These are phyloP conservation scores for Amoebophrya sp. DNA, from an alignment of 169 alveolate genomes.

Conservation along the genomic window DNA sequence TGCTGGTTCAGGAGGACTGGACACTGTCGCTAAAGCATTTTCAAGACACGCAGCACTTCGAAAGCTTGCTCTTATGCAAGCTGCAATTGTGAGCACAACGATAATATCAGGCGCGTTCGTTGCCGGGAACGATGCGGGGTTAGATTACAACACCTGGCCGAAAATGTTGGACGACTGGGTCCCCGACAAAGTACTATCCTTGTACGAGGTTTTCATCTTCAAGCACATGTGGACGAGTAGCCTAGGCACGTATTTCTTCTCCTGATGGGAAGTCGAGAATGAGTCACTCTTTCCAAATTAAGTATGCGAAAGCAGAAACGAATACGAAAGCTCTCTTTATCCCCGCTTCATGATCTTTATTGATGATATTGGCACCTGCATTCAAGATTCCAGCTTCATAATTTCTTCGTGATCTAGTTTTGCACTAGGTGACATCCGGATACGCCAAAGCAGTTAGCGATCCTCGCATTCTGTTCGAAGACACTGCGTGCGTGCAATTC, in stretches of 20 bases:
- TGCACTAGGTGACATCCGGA: too few species aligned
- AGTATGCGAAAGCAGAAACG: too few species aligned
- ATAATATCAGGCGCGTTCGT: conserved; percentile 52
- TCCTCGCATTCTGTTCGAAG: conserved; percentile 25
- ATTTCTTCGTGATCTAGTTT: too few species aligned
- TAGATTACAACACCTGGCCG: conserved; percentile 51
- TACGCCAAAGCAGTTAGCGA: not conserved
- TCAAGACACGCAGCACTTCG: conserved; percentile 36
- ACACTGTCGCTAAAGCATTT: too few species aligned
- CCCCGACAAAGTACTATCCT: conserved; percentile 38
- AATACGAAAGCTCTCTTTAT: not conserved
- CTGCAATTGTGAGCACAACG: conserved; percentile 39
- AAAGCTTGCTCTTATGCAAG: conserved; percentile 23
- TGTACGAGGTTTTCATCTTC: not conserved
- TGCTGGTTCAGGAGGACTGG: not conserved
- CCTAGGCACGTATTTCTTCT: too few species aligned
- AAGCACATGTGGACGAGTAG: too few species aligned
- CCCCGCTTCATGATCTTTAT: too few species aligned
- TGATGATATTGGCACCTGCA: too few species aligned
- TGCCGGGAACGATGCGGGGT: conserved; percentile 55
- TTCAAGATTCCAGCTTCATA: too few species aligned
- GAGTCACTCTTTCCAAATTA: too few species aligned
- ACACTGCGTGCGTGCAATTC: conserved; percentile 47
- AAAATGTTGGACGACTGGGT: conserved; percentile 51
- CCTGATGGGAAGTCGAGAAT: too few species aligned